Percentiles rank a stretch among this genome's conserved stretches.
Conservation (phyloP, 139 green algal species). For the Chlorella sorokiniana region DNA sequence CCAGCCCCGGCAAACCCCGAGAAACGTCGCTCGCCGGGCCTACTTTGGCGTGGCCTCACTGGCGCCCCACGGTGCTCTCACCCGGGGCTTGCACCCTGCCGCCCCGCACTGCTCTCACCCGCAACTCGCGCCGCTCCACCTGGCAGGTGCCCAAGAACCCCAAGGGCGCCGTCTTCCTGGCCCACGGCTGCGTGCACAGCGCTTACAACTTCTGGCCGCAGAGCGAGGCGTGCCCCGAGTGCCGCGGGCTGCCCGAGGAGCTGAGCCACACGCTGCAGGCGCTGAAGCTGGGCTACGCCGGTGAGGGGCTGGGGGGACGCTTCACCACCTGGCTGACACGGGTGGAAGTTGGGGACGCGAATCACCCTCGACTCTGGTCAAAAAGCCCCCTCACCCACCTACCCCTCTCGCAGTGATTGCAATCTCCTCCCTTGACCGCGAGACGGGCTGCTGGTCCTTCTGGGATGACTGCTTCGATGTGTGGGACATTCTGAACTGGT, state of each 20-base stretch:
- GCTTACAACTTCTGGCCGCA: slow-evolving; percentile 27
- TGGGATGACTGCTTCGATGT: slow-evolving; percentile 27
- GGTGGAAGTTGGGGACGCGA: not conserved
- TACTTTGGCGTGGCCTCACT: not conserved
- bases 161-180: not conserved
- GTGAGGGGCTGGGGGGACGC: not conserved
- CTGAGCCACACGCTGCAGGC: slow-evolving; percentile 26
- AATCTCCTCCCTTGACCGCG: slow-evolving; percentile 16
- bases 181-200: slow-evolving; percentile 22
- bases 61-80: not conserved
- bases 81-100: too few relatives aligned
- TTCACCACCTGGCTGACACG: not conserved
- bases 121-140: not conserved
- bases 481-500: not conserved
- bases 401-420: not conserved
- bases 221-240: slow-evolving; percentile 8
- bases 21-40: not conserved
- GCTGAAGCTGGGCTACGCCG: slow-evolving; percentile 13
- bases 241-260: slow-evolving; percentile 27
- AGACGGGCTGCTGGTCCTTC: slow-evolving; percentile 19
- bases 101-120: not conserved
- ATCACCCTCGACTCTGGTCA: not conserved
- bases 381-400: not conserved
- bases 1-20: too few relatives aligned
- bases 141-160: slow-evolving; percentile 11